A percentile compares a stretch with the other conserved stretches of the same genome.
Evolutionary conservation across 495 filamentous ascomycete genomes (phyloP).

Genomic region (Letharia lupina): DNA sequence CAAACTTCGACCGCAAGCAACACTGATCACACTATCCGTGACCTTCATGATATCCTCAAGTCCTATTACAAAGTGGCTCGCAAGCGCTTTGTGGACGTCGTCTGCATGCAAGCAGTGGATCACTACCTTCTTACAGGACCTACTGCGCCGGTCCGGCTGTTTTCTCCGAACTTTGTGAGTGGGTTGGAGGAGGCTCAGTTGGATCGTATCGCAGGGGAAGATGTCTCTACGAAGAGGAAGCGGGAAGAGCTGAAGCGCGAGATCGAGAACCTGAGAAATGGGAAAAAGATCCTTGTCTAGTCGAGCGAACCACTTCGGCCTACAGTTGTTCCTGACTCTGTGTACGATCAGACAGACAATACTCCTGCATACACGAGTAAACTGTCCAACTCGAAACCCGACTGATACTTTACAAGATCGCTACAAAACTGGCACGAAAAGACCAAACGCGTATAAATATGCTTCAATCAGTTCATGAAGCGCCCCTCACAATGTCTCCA

Average conservation of each 20-base stretch:
- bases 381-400: no score
- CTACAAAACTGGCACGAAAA: no score
- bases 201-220: slow-evolving; percentile 41
- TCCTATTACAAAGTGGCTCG: slow-evolving; percentile 53
- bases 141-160: slow-evolving; percentile 29
- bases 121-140: slow-evolving; percentile 33
- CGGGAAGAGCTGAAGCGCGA: slow-evolving; percentile 33
- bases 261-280: slow-evolving; percentile 35
- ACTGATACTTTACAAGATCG: no score
- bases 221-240: slow-evolving; percentile 24
- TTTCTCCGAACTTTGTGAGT: slow-evolving; percentile 33
- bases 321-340: no score
- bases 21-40: slow-evolving; percentile 35
- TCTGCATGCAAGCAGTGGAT: slow-evolving; percentile 40
- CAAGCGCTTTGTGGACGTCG: slow-evolving; percentile 48
- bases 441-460: no score
- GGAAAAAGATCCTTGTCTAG: slow-evolving; percentile 25
- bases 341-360: no score
- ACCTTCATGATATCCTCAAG: slow-evolving; percentile 50
- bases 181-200: slow-evolving; percentile 33
- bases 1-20: slow-evolving; percentile 28
- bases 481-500: no score
- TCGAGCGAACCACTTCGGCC: not conserved
- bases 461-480: no score
- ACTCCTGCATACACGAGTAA: no score